Evolutionary conservation across 441 rosid species (phyloP).

Genomic region (Aleurites moluccanus): DNA sequence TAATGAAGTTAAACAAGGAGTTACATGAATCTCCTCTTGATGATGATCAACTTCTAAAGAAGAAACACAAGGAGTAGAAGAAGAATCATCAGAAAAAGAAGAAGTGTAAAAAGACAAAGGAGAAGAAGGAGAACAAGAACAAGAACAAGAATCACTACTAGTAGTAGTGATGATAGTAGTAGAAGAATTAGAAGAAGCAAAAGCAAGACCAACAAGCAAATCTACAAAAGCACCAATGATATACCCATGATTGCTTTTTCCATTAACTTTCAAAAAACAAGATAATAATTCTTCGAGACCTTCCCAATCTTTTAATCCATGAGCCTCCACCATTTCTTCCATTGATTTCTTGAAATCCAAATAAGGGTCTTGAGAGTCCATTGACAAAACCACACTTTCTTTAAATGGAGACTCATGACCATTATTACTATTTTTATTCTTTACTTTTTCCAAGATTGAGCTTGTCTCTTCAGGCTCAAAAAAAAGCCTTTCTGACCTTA

Average conservation of each 20-base stretch:
- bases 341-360: constrained; percentile 72
- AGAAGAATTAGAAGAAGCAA: constrained; percentile 26
- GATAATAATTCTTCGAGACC: constrained; percentile 57
- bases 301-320: constrained; percentile 55
- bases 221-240: constrained; percentile 77
- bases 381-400: constrained; percentile 45
- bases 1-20: constrained; percentile 35
- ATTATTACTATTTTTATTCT: background rate
- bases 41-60: constrained; percentile 28
- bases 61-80: constrained; percentile 38
- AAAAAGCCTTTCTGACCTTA: constrained; percentile 63
- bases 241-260: constrained; percentile 57
- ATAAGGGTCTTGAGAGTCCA: constrained; percentile 63
- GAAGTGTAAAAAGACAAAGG: constrained; percentile 48
- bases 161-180: background rate
- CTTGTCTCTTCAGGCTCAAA: constrained; percentile 65
- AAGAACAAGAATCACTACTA: constrained; percentile 22
- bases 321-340: constrained; percentile 89
- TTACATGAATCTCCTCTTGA: constrained; percentile 9
- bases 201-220: constrained; percentile 47
- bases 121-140: too few species aligned
- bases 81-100: constrained; percentile 49
- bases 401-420: constrained; percentile 29
- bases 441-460: constrained; percentile 60
- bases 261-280: constrained; percentile 62